Evolutionary conservation across 805 yeast species (phyloP).

Genomic region (Vanderwaltozyma tropicalis): DNA sequence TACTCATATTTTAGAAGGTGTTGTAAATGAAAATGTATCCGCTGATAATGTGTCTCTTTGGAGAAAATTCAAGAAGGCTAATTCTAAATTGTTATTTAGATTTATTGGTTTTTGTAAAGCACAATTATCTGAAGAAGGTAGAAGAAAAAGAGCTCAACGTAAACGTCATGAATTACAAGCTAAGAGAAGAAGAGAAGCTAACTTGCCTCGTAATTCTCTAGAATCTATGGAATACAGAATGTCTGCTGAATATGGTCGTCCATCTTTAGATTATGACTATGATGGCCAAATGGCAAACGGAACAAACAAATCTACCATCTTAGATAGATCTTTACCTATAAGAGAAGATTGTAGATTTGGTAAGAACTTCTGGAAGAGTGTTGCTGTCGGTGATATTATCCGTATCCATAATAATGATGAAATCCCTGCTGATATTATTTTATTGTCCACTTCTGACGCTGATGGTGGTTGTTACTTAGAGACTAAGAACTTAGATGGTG

Average conservation of each 20-base stretch:
- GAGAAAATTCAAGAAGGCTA: conserved; percentile 58
- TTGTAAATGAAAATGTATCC: conserved; percentile 49
- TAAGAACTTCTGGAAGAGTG: conserved; percentile 50
- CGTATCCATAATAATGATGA: conserved; percentile 67
- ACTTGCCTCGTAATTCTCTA: conserved; percentile 31
- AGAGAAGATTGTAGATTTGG: conserved; percentile 27
- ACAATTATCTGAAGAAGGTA: conserved; percentile 28
- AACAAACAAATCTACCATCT: conserved; percentile 42
- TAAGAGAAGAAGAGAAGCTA: conserved; percentile 4
- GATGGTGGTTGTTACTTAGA: conserved; percentile 70
- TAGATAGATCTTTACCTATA: conserved; percentile 46
- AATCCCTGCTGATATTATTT: conserved; percentile 64
- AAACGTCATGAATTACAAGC: conserved; percentile 4
- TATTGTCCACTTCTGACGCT: conserved; percentile 54
- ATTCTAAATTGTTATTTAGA: conserved; percentile 25
- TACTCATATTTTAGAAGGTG: conserved; percentile 52
- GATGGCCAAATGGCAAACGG: conserved; percentile 45
- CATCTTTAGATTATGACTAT: conserved; percentile 29
- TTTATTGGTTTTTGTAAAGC: conserved; percentile 20
- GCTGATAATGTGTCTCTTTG: conserved; percentile 56
- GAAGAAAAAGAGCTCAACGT: conserved; percentile 13
- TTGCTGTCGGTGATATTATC: conserved; percentile 63
- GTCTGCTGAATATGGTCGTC: conserved; percentile 21
- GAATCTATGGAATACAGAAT: conserved; percentile 27
- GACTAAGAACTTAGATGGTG: conserved; percentile 77